phyloP scores from a whole-genome alignment of 768 basidiomycete species.

The Trametopsis cervina region DNA sequence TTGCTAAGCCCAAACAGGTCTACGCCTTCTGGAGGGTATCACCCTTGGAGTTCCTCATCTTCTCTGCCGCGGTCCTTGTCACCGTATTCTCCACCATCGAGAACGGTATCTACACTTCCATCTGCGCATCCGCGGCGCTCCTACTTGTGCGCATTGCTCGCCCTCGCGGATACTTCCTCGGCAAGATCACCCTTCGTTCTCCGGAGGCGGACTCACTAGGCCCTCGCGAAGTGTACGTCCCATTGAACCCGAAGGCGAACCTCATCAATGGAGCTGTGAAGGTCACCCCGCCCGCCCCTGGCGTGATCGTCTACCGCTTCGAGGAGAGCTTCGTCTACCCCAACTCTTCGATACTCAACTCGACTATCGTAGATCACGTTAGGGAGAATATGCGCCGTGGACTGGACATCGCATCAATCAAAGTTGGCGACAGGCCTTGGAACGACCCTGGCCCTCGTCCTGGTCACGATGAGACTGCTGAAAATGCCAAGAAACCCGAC shows the following conservation, averaged over 20 bases:
- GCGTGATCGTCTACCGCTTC: conserved; percentile 85
- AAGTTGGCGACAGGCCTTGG: conserved; percentile 78
- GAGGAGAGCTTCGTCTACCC: conserved; percentile 90
- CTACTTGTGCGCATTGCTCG: conserved; percentile 82
- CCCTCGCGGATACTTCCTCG: conserved; percentile 88
- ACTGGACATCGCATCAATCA: conserved; percentile 59
- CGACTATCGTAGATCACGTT: conserved; percentile 72
- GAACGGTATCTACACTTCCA: conserved; percentile 84
- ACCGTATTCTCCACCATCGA: conserved; percentile 94
- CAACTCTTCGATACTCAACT: conserved; percentile 64
- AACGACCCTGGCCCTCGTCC: conserved; percentile 80
- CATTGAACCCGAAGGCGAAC: conserved; percentile 48
- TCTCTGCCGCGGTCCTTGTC: conserved; percentile 78
- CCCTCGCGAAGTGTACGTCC: conserved; percentile 77
- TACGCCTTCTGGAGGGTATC: conserved; percentile 92
- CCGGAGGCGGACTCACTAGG: conserved; percentile 24
- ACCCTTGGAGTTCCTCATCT: conserved; percentile 89
- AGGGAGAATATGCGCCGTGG: conserved; percentile 72
- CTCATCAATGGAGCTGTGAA: conserved; percentile 64
- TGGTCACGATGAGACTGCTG: conserved; percentile 40
- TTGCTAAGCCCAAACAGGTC: conserved; percentile 77
- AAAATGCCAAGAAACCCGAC: conserved; percentile 51
- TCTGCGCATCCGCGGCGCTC: conserved; percentile 70
- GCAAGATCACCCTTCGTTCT: conserved; percentile 56
- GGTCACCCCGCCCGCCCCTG: conserved; percentile 74